Conservation (phyloP, 176 grass and related monocot genomes). For the Guadua angustifolia region DNA sequence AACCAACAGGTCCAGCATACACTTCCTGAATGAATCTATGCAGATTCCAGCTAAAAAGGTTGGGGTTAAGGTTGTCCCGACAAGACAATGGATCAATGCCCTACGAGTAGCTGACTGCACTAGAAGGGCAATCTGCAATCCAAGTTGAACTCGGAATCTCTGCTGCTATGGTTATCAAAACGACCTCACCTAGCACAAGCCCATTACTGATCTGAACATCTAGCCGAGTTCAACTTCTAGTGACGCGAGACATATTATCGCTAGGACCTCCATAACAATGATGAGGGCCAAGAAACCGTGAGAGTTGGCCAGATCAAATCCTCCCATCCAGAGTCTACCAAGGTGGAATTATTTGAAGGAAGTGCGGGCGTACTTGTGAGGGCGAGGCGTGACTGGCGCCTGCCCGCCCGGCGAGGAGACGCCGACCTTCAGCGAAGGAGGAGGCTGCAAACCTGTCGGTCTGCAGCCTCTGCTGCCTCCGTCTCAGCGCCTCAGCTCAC, state of each 20-base stretch:
- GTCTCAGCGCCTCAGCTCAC: constrained; percentile 87
- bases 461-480: constrained; percentile 71
- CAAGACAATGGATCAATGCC: background rate
- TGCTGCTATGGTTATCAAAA: background rate
- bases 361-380: constrained; percentile 55
- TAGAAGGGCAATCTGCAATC: constrained; percentile 12
- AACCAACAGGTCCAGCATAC: background rate
- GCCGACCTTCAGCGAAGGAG: constrained; percentile 57
- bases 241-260: background rate
- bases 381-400: constrained; percentile 78
- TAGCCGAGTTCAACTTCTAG: background rate
- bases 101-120: background rate
- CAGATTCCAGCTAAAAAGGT: background rate
- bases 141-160: background rate
- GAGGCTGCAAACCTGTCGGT: constrained; percentile 59
- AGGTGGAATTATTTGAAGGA: background rate
- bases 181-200: background rate
- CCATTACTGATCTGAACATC: background rate
- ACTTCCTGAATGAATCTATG: background rate
- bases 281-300: background rate
- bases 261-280: background rate
- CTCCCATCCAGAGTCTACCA: background rate
- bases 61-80: background rate
- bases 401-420: constrained; percentile 75
- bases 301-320: background rate